Percentiles rank a stretch among this genome's conserved stretches.
phyloP scores from a whole-genome alignment of 176 grass and related monocot species.

The Aechmea fasciata region DNA sequence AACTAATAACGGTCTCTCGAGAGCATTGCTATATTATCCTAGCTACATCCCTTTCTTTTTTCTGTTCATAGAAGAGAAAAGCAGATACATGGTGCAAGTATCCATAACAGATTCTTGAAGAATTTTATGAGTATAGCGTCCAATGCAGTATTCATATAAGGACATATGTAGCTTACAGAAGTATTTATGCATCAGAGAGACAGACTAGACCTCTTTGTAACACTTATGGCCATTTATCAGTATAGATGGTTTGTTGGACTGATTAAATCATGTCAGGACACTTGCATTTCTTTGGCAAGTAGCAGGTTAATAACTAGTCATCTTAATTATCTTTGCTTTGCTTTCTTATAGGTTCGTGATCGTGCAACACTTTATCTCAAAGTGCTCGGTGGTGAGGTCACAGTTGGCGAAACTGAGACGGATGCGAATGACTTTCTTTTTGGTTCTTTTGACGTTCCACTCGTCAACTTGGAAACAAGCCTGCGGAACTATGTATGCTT shows the following conservation, averaged over 20 bases:
- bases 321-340: slow-evolving; percentile 6
- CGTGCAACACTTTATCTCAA: slow-evolving; percentile 88
- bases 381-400: slow-evolving; percentile 52
- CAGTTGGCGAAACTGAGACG: slow-evolving; percentile 61
- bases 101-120: too few species aligned
- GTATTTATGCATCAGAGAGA: too few species aligned
- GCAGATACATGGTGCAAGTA: too few species aligned
- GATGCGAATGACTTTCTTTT: slow-evolving; percentile 87
- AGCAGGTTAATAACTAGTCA: background rate
- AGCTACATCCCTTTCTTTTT: too few species aligned
- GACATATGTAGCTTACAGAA: too few species aligned
- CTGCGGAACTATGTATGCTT: slow-evolving; percentile 66
- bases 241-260: background rate
- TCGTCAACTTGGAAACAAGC: slow-evolving; percentile 84
- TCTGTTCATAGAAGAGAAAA: too few species aligned
- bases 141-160: too few species aligned
- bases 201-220: too few species aligned
- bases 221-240: too few species aligned
- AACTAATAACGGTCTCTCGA: too few species aligned
- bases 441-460: slow-evolving; percentile 85
- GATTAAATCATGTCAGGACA: background rate
- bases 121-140: too few species aligned
- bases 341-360: slow-evolving; percentile 60
- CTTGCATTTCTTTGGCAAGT: background rate
- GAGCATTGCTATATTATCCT: too few species aligned